Evolutionary conservation across 768 basidiomycete genomes (phyloP), one percentile per base, ranked within the genome.

Genomic region (Glaciozyma antarctica): DNA sequence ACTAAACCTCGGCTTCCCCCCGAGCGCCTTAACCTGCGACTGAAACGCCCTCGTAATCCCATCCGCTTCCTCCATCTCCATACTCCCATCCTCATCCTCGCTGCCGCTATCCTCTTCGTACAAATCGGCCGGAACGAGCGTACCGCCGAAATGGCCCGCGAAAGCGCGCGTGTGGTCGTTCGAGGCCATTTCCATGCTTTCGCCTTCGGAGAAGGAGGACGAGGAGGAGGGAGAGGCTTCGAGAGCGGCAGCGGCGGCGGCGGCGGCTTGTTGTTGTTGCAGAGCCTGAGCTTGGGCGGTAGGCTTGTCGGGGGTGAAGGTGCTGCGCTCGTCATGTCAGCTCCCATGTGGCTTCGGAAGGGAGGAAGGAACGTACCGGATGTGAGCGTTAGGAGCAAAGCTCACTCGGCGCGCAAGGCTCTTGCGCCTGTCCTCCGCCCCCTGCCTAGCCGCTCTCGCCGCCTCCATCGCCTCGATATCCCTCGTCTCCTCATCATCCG

Each of bases 321-420:
- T 67, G n/a, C 69, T 69, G 62, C 8, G 17, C 0, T 3, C 3
- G 2, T 6, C 0, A 1, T 48, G 21, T 28, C 7, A 6, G 24
- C 32, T n/a, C n/a, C 32, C 45, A 32, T 24, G 0, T 9, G 26
- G 24, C 34, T 13, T 1, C 15, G n/a, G n/a, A 32, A 13, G n/a
- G 12, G 22, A 30, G 12, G 21, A 34, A 12, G 30, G 15, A 24
- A 47, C 64, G 21, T 22, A 68, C 70, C 71, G 60, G 30, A 74
- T 60, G n/a, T 71, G 66, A 9, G 73, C 71, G 26, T 47, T 58
- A 0, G 73, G 68, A 2, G 73, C 73, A 43, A 72, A 74, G 54
- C 62, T 64, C 38, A 74, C 73, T 34, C 73, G 43, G 7, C 73
- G 56, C 21, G 44, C 57, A 49, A 56, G 58, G 21, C 64, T 54